phyloP scores from a whole-genome alignment of 2,329 filamentous ascomycete species.

The Achaetomium macrosporum region DNA sequence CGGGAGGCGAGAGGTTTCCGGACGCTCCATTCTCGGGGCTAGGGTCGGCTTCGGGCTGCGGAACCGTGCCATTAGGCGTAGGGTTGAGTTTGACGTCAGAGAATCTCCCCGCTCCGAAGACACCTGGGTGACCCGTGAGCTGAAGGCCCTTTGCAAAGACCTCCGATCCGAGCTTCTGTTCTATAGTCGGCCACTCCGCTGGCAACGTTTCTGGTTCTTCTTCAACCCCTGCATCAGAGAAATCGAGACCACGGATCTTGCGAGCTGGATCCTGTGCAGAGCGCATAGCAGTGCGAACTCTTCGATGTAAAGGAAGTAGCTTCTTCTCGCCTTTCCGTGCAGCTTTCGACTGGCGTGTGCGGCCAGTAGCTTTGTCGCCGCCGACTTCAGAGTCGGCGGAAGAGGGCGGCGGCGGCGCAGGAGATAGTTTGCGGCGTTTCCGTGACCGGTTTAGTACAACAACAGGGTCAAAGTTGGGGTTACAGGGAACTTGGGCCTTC shows the following conservation, averaged over 20 bases:
- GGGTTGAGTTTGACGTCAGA: not conserved
- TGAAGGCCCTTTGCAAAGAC: not conserved
- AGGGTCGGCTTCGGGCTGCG: not conserved
- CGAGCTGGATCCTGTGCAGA: not conserved
- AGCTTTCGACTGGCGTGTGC: not conserved
- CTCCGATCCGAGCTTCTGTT: not conserved
- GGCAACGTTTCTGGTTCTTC: not conserved
- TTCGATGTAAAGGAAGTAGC: not conserved
- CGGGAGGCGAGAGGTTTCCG: not conserved
- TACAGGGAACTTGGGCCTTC: constrained; percentile 50
- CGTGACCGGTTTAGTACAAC: constrained; percentile 20
- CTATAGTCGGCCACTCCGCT: not conserved
- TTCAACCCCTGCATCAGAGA: not conserved
- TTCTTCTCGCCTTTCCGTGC: constrained; percentile 5
- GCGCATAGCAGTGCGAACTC: constrained; percentile 11
- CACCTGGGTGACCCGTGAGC: not conserved
- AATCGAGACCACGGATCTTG: constrained; percentile 9
- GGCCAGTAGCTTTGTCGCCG: not conserved
- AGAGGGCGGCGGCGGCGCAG: not conserved
- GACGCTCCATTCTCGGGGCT: not conserved
- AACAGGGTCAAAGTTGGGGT: constrained; percentile 39
- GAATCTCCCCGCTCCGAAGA: not conserved
- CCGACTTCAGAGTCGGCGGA: constrained; percentile 3
- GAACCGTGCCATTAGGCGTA: not conserved
- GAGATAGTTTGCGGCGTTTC: constrained; percentile 14